These are phyloP conservation scores for Pseudozyma pruni DNA, from an alignment of 1,284 basidiomycete genomes.

Conservation along the genomic window DNA sequence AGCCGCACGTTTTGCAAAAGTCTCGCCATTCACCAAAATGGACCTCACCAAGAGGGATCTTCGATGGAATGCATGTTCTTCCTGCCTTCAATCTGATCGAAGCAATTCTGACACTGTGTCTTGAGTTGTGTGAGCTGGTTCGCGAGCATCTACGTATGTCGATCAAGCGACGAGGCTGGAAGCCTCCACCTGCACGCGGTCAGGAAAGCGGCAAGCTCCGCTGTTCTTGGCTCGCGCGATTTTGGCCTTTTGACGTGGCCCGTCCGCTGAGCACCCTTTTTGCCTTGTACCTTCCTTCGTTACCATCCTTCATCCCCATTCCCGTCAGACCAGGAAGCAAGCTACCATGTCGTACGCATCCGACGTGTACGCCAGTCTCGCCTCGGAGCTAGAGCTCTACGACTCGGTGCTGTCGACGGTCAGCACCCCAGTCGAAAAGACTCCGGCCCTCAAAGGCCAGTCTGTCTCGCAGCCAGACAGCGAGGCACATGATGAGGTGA, in stretches of 20 bases:
- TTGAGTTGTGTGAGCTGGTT: too few relatives aligned
- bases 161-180: too few relatives aligned
- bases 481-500: conserved; percentile 6
- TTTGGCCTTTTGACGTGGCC: conserved; percentile 1
- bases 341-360: conserved; percentile 35
- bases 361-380: conserved; percentile 37
- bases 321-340: neutral
- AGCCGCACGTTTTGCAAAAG: too few relatives aligned
- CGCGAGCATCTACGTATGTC: too few relatives aligned
- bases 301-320: neutral
- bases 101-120: too few relatives aligned
- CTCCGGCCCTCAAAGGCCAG: conserved; percentile 2
- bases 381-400: conserved; percentile 44
- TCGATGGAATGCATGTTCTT: too few relatives aligned
- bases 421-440: conserved; percentile 23
- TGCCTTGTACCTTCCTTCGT: neutral
- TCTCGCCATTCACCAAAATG: neutral
- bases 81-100: too few relatives aligned
- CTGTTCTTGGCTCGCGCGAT: too few relatives aligned
- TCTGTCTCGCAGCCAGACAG: conserved; percentile 3
- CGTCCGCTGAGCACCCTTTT: conserved; percentile 1
- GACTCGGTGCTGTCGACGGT: conserved; percentile 42
- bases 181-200: too few relatives aligned
- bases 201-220: too few relatives aligned
- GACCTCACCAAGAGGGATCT: too few relatives aligned